Conservation (phyloP, 441 rosid genomes). For the Adansonia grandidieri region DNA sequence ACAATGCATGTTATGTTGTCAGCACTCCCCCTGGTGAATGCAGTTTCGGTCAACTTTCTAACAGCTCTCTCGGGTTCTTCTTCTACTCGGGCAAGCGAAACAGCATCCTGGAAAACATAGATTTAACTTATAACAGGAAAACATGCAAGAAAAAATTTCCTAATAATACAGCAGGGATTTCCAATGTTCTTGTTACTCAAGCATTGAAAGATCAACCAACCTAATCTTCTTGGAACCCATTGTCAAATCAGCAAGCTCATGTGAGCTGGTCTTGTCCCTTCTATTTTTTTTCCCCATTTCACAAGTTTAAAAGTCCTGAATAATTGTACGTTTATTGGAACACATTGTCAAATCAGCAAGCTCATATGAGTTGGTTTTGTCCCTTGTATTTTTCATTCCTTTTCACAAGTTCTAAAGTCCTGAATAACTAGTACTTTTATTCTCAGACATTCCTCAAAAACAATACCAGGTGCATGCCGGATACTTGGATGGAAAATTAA, state of each 20-base stretch:
- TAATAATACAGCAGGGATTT: not conserved
- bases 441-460: not conserved
- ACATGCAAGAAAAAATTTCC: not conserved
- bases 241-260: not conserved
- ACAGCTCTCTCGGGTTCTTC: constrained; percentile 87
- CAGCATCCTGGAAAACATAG: constrained; percentile 69
- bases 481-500: constrained; percentile 1
- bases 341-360: not conserved
- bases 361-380: not conserved
- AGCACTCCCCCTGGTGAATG: constrained; percentile 87
- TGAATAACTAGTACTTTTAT: constrained; percentile 2
- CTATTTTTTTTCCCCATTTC: not conserved
- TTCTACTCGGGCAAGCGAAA: constrained; percentile 66
- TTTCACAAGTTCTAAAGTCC: not conserved
- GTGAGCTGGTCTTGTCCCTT: not conserved
- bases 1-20: constrained; percentile 98
- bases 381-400: not conserved
- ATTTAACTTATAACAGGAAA: not conserved
- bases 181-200: not conserved
- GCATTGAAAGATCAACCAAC: not conserved
- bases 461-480: not conserved
- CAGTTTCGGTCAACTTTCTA: constrained; percentile 79
- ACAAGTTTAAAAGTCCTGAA: not conserved
- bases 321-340: not conserved
- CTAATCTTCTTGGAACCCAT: not conserved